Conservation (phyloP, 176 grass and related monocot genomes). For the Musa acuminata region DNA sequence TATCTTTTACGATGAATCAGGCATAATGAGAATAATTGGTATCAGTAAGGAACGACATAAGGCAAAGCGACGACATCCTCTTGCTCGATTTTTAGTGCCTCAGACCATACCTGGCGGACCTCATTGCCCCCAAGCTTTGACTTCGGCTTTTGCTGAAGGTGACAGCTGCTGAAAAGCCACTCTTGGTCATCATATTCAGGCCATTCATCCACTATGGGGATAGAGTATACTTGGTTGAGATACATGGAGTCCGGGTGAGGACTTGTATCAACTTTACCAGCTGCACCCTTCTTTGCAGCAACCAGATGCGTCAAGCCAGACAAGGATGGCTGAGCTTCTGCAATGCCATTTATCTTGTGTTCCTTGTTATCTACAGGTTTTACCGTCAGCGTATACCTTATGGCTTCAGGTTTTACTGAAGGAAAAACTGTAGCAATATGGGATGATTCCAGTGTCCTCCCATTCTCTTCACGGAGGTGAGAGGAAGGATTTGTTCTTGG, state of each 20-base stretch:
- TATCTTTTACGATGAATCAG: slow-evolving; percentile 4
- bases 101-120: slow-evolving; percentile 32
- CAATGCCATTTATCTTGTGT: slow-evolving; percentile 16
- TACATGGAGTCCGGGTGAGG: slow-evolving; percentile 38
- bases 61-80: slow-evolving; percentile 39
- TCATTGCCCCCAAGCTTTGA: slow-evolving; percentile 4
- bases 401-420: slow-evolving; percentile 39
- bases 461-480: slow-evolving; percentile 26
- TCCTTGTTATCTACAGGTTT: slow-evolving; percentile 14
- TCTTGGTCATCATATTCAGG: slow-evolving; percentile 31
- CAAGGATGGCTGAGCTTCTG: slow-evolving; percentile 21
- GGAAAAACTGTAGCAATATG: slow-evolving; percentile 45
- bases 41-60: slow-evolving; percentile 47
- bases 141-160: slow-evolving; percentile 13
- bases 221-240: slow-evolving; percentile 37
- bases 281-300: slow-evolving; percentile 10
- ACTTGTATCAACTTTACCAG: neutral
- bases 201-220: slow-evolving; percentile 26
- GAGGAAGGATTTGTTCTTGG: slow-evolving; percentile 27
- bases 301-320: slow-evolving; percentile 5
- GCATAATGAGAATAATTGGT: neutral
- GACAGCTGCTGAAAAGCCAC: slow-evolving; percentile 31
- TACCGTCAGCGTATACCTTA: slow-evolving; percentile 8
- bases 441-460: slow-evolving; percentile 41
- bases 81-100: slow-evolving; percentile 26